A percentile compares a stretch with the other conserved stretches of the same genome.
phyloP scores from a whole-genome alignment of 2,329 filamentous ascomycete species.

The Aureobasidium uvarum region DNA sequence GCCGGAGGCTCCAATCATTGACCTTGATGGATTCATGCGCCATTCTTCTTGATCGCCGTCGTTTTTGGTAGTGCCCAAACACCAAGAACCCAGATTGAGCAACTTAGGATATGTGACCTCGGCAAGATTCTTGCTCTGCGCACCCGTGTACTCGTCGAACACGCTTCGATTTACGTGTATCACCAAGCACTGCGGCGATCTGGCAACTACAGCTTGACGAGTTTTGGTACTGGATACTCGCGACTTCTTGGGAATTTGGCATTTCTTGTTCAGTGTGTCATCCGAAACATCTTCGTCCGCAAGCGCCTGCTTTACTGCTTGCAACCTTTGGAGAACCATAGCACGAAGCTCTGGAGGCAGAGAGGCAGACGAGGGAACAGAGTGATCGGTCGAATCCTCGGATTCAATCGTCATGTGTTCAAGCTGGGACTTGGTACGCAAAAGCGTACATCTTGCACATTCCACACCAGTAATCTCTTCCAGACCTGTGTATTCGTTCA shows the following conservation, averaged over 20 bases:
- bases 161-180: constrained; percentile 90
- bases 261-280: constrained; percentile 47
- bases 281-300: constrained; percentile 77
- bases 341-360: constrained; percentile 46
- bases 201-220: constrained; percentile 80
- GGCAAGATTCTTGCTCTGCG: constrained; percentile 79
- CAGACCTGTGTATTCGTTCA: constrained; percentile 80
- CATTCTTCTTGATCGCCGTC: constrained; percentile 59
- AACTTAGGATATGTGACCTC: constrained; percentile 70
- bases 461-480: constrained; percentile 88
- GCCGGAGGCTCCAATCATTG: constrained; percentile 60
- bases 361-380: constrained; percentile 28
- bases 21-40: constrained; percentile 64
- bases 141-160: constrained; percentile 79
- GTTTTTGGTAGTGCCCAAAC: constrained; percentile 55
- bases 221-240: constrained; percentile 80
- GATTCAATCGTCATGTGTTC: constrained; percentile 43
- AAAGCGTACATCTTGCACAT: constrained; percentile 84
- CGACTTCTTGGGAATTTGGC: constrained; percentile 56
- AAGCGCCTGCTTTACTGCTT: constrained; percentile 66
- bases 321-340: constrained; percentile 55
- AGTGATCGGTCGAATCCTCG: background rate
- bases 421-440: constrained; percentile 56
- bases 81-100: constrained; percentile 82
- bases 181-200: constrained; percentile 75